Percentiles rank a stretch among this genome's conserved stretches.
These are phyloP conservation scores for Epichloe gansuensis DNA, from an alignment of 2,329 filamentous ascomycete genomes.

Conservation along the genomic window DNA sequence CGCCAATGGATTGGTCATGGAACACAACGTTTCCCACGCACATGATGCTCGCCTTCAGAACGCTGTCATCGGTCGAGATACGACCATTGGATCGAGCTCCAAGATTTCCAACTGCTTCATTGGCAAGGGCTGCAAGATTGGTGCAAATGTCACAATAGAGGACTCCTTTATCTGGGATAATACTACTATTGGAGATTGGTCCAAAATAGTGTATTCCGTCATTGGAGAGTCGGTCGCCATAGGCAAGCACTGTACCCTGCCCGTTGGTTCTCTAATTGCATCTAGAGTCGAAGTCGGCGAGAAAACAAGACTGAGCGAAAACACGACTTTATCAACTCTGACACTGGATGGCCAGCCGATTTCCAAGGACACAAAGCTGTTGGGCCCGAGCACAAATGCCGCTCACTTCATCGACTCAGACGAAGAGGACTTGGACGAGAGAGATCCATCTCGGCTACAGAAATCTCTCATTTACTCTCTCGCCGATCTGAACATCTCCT, in stretches of 20 bases:
- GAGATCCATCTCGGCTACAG: constrained; percentile 40
- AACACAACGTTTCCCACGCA: constrained; percentile 63
- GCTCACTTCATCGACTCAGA: constrained; percentile 34
- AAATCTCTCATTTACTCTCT: constrained; percentile 44
- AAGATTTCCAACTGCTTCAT: constrained; percentile 66
- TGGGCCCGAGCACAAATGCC: constrained; percentile 40
- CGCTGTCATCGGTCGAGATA: constrained; percentile 66
- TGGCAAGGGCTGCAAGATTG: constrained; percentile 76
- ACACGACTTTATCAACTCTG: constrained; percentile 23
- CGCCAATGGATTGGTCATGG: constrained; percentile 61
- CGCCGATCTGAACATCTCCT: constrained; percentile 39
- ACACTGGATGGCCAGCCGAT: constrained; percentile 24
- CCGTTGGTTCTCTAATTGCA: constrained; percentile 65
- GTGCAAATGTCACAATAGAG: constrained; percentile 67
- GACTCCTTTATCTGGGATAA: constrained; percentile 85
- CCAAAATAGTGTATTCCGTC: constrained; percentile 58
- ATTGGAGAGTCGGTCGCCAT: constrained; percentile 62
- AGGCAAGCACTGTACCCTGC: constrained; percentile 57
- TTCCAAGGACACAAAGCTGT: constrained; percentile 29
- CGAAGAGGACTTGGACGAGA: constrained; percentile 36
- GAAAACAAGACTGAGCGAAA: constrained; percentile 32
- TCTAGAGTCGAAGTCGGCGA: constrained; percentile 64
- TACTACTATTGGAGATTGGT: constrained; percentile 61
- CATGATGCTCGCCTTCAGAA: constrained; percentile 58
- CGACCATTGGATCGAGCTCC: constrained; percentile 61